A percentile compares a stretch with the other conserved stretches of the same genome.
These are phyloP conservation scores for Trypanosomatidae sp. DNA, from an alignment of 208 protist genomes.

Conservation along the genomic window DNA sequence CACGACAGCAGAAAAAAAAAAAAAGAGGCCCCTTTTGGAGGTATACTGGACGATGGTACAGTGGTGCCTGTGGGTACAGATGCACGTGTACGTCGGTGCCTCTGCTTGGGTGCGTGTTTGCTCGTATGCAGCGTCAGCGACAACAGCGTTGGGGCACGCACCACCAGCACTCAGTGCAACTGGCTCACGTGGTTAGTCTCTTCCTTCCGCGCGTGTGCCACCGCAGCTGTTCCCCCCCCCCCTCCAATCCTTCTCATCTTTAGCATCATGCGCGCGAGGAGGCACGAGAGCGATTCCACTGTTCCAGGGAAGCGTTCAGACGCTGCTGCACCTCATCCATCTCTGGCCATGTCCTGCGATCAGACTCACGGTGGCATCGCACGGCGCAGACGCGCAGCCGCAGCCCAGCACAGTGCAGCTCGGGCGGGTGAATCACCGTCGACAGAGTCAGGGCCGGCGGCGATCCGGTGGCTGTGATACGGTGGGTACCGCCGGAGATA, in stretches of 20 bases:
- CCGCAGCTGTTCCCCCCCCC: not conserved
- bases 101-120: not conserved
- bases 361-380: slow-evolving; percentile 28
- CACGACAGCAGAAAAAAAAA: not conserved
- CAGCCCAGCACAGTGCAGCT: slow-evolving; percentile 74
- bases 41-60: not conserved
- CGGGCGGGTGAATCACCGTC: slow-evolving; percentile 40
- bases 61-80: not conserved
- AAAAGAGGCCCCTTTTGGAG: not conserved
- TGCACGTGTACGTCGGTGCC: not conserved
- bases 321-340: slow-evolving; percentile 51
- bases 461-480: not conserved
- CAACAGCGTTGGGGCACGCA: not conserved
- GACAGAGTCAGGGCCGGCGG: not conserved
- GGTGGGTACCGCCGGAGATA: slow-evolving; percentile 3
- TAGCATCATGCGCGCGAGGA: not conserved
- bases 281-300: slow-evolving; percentile 8
- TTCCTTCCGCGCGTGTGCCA: not conserved
- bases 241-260: not conserved
- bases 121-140: too few species aligned
- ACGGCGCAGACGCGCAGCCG: slow-evolving; percentile 56
- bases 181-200: not conserved
- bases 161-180: not conserved
- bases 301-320: slow-evolving; percentile 39
- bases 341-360: slow-evolving; percentile 19